These are phyloP conservation scores for Arthrobotrys entomopaga DNA, from an alignment of 2,329 filamentous ascomycete genomes.

Conservation along the genomic window DNA sequence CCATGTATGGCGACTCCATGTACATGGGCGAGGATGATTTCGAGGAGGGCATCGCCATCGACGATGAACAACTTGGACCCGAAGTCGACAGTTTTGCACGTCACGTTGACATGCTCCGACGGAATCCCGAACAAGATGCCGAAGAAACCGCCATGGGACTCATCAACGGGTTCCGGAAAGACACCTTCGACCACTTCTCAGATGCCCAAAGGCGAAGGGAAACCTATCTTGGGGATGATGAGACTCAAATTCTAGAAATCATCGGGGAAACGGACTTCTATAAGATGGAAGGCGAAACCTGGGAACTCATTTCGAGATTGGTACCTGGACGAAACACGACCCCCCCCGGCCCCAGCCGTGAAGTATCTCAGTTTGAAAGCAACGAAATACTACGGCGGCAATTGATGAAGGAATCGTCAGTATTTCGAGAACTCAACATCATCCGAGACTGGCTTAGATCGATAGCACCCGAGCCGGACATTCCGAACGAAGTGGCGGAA, in stretches of 20 bases:
- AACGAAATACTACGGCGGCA: conserved; percentile 70
- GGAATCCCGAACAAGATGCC: conserved; percentile 57
- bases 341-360: conserved; percentile 56
- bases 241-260: conserved; percentile 37
- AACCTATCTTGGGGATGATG: conserved; percentile 34
- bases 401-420: conserved; percentile 77
- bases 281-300: conserved; percentile 87
- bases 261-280: conserved; percentile 71
- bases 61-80: conserved; percentile 64
- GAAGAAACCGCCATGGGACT: conserved; percentile 51
- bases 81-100: conserved; percentile 53
- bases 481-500: conserved; percentile 79
- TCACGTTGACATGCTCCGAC: conserved; percentile 58
- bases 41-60: conserved; percentile 66
- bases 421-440: conserved; percentile 79
- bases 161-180: conserved; percentile 58
- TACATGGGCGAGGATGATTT: conserved; percentile 59
- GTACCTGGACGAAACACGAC: conserved; percentile 69
- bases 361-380: conserved; percentile 58
- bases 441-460: conserved; percentile 88
- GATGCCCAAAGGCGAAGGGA: conserved; percentile 24
- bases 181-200: conserved; percentile 48
- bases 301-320: conserved; percentile 82
- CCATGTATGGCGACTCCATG: conserved; percentile 58
- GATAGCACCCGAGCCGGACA: conserved; percentile 74